phyloP scores from a whole-genome alignment of 352 stramenopile genomes.

The Pythium plurisporium region DNA sequence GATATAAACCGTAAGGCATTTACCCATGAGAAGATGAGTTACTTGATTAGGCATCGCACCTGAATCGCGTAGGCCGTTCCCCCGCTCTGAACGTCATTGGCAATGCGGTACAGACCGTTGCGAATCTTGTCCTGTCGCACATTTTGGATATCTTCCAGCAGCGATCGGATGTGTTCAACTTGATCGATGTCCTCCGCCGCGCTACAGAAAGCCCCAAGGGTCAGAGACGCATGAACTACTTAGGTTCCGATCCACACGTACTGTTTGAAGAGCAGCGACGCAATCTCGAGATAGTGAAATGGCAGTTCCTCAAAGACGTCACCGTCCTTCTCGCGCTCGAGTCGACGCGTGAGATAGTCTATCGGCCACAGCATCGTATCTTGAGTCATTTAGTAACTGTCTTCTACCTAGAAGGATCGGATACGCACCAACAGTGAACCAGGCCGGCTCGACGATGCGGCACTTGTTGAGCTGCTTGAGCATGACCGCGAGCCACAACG shows the following conservation, averaged over 20 bases:
- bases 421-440: conserved; percentile 67
- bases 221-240: not conserved
- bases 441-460: conserved; percentile 71
- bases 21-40: not conserved
- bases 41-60: conserved; percentile 9
- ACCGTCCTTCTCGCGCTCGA: conserved; percentile 71
- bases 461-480: conserved; percentile 88
- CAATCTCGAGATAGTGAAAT: conserved; percentile 87
- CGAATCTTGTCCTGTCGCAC: conserved; percentile 88
- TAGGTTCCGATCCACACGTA: conserved; percentile 17
- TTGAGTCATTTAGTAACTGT: too few species aligned
- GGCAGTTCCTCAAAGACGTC: conserved; percentile 77
- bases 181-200: conserved; percentile 81
- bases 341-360: conserved; percentile 53
- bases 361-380: not conserved
- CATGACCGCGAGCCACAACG: conserved; percentile 87
- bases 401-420: too few species aligned
- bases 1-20: not conserved
- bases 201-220: conserved; percentile 21
- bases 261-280: conserved; percentile 82
- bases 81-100: conserved; percentile 65
- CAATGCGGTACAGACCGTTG: conserved; percentile 81
- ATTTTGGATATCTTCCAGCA: conserved; percentile 87
- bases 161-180: conserved; percentile 70
- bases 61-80: conserved; percentile 73